phyloP scores from a whole-genome alignment of 1,284 basidiomycete genomes.

The Pseudozyma thailandica region DNA sequence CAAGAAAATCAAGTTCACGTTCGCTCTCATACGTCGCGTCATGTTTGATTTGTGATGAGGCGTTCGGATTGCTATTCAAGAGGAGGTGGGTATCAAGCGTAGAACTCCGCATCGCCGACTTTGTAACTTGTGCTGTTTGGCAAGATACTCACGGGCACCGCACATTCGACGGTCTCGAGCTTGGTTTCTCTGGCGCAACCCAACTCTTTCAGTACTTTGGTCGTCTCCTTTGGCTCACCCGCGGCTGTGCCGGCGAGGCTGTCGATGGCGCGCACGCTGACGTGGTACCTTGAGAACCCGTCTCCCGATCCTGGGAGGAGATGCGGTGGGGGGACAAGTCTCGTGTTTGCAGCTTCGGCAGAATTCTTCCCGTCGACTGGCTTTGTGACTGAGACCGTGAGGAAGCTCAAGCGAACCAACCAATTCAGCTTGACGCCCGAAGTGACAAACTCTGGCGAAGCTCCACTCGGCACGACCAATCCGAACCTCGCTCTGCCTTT shows the following conservation, averaged over 20 bases:
- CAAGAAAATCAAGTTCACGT: too few relatives aligned
- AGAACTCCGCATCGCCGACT: conserved; percentile 51
- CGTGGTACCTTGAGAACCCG: conserved; percentile 60
- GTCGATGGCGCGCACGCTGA: conserved; percentile 42
- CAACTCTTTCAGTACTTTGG: conserved; percentile 5
- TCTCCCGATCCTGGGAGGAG: conserved; percentile 46
- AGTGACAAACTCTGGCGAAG: conserved; percentile 62
- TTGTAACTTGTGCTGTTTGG: conserved; percentile 58
- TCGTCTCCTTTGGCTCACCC: background rate
- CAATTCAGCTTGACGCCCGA: conserved; percentile 61
- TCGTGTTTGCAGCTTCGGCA: background rate
- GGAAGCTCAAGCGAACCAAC: conserved; percentile 58
- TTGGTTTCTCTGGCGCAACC: conserved; percentile 42
- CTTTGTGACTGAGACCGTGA: conserved; percentile 47
- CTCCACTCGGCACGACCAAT: conserved; percentile 59
- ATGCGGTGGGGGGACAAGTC: conserved; percentile 37
- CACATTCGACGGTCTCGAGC: conserved; percentile 66
- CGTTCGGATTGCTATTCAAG: background rate
- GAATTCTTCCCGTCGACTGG: too few relatives aligned
- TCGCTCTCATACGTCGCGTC: background rate
- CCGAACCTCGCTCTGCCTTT: conserved; percentile 52
- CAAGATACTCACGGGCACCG: conserved; percentile 59
- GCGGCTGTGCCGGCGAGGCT: conserved; percentile 29
- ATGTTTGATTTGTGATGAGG: background rate
- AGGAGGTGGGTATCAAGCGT: conserved; percentile 23